phyloP scores from a whole-genome alignment of 179 eudicot genomes.

The Silene coronaria region DNA sequence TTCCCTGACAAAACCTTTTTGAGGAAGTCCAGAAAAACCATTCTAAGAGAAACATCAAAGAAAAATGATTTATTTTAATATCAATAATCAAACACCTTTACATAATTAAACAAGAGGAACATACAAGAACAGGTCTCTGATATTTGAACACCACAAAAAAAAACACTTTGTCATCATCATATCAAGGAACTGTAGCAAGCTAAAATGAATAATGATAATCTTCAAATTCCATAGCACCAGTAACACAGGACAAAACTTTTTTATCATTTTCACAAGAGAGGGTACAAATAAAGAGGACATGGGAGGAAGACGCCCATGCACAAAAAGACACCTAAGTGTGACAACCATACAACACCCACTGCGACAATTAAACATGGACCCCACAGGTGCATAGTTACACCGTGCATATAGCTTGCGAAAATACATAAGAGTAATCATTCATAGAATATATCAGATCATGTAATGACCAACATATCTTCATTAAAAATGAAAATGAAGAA shows the following conservation, averaged over 20 bases:
- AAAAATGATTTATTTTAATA: conserved; percentile 25
- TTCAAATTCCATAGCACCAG: background rate
- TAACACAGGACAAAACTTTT: background rate
- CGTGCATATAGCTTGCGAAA: background rate
- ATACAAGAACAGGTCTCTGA: conserved; percentile 1
- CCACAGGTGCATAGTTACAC: background rate
- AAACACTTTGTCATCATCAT: background rate
- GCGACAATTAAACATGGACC: background rate
- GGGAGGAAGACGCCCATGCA: background rate
- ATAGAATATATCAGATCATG: background rate
- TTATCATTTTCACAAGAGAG: background rate
- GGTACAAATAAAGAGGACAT: background rate
- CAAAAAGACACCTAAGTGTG: background rate
- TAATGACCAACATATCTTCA: background rate
- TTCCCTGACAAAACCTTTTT: conserved; percentile 53
- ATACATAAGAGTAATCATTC: background rate
- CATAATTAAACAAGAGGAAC: conserved; percentile 1
- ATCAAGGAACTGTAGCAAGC: background rate
- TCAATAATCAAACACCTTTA: conserved; percentile 2
- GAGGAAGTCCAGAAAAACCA: conserved; percentile 72
- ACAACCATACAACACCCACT: background rate
- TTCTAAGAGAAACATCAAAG: conserved; percentile 44
- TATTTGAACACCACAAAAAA: background rate
- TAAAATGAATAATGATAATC: background rate
- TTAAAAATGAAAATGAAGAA: background rate